Evolutionary conservation across 2,329 filamentous ascomycete genomes (phyloP).

Genomic region (Pseudogymnoascus sp.): DNA sequence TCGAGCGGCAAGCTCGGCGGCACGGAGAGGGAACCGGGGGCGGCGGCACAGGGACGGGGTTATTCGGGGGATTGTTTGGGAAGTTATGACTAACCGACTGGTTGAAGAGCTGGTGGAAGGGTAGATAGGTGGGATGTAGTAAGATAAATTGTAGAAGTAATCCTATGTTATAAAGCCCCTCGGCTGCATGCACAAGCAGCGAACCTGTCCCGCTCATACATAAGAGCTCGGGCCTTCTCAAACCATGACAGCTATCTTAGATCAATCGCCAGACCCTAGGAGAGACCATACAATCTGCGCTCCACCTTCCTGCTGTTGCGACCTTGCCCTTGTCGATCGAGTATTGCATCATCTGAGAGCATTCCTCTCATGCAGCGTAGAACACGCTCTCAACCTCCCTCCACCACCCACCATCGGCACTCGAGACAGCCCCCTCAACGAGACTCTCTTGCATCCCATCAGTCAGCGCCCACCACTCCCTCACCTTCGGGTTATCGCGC

Average conservation of each 20-base stretch:
- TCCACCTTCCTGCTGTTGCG: not conserved
- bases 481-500: conserved; percentile 62
- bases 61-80: conserved; percentile 34
- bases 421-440: conserved; percentile 49
- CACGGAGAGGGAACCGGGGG: conserved; percentile 37
- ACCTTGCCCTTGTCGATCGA: not conserved
- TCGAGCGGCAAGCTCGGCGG: conserved; percentile 40
- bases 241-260: not conserved
- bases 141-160: not conserved
- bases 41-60: conserved; percentile 29
- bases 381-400: conserved; percentile 62
- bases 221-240: not conserved
- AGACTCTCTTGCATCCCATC: conserved; percentile 63
- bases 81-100: conserved; percentile 10
- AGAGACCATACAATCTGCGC: not conserved
- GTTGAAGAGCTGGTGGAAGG: not conserved
- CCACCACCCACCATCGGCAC: conserved; percentile 58
- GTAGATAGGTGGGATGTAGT: not conserved
- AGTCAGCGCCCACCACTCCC: conserved; percentile 75
- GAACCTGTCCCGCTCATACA: not conserved
- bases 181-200: not conserved
- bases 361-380: conserved; percentile 38
- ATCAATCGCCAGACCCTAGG: not conserved
- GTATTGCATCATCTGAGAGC: not conserved
- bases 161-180: not conserved